phyloP scores from a whole-genome alignment of 1,284 basidiomycete species.

The Sanghuangporus baumii region DNA sequence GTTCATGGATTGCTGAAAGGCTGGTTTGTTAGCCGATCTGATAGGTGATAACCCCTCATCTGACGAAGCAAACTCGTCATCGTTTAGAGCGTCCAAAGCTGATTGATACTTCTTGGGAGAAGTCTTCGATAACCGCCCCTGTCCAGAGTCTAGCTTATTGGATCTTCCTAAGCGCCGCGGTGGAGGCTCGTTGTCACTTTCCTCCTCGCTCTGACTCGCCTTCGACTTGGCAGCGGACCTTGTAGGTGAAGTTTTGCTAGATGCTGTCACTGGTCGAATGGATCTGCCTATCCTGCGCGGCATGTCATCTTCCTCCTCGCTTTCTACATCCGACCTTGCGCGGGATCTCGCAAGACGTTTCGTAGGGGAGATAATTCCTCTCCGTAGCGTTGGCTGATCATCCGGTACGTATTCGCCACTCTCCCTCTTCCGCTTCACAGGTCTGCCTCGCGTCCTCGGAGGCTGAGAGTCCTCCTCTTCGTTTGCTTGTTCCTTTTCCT shows the following conservation, averaged over 20 bases:
- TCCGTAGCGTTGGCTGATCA: constrained; percentile 44
- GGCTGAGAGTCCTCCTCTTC: background rate
- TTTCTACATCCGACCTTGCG: background rate
- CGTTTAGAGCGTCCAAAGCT: background rate
- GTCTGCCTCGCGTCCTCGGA: background rate
- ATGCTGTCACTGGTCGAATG: background rate
- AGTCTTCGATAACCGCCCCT: background rate
- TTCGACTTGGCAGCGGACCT: background rate
- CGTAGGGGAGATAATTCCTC: constrained; percentile 31
- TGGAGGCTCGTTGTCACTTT: background rate
- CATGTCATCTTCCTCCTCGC: background rate
- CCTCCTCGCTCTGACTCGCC: background rate
- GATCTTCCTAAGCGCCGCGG: background rate
- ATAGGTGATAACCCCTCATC: constrained; percentile 6
- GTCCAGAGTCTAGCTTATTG: background rate
- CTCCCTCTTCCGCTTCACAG: background rate
- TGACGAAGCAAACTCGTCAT: constrained; percentile 1
- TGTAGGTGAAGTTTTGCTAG: background rate
- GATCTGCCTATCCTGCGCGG: background rate
- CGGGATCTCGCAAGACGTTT: constrained; percentile 26
- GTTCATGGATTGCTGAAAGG: background rate
- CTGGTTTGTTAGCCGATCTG: background rate
- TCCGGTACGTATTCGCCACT: background rate
- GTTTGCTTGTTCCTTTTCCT: constrained; percentile 2
- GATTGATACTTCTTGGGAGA: background rate